Base-by-base conservation (phyloP, 108 stramenopile species). In the Conticribra weissflogii region DNA sequence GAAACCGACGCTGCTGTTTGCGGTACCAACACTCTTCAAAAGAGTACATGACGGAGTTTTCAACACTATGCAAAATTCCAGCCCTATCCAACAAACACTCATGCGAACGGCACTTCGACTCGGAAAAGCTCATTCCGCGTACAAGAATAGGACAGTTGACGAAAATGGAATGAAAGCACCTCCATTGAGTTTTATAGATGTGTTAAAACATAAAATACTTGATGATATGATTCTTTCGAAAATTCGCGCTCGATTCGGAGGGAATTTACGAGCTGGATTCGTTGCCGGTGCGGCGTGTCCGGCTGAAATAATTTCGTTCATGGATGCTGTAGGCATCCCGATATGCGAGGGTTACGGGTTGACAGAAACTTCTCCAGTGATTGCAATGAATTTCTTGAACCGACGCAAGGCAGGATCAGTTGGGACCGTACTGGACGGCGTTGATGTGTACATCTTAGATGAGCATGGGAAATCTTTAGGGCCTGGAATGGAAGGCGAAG, bases 11-110 rank as follows among this genome's bases (percentile, higher is more conserved):
- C 29, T 88, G 12, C 69, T 98, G 3, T 96, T 91, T 80, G 81
- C 95, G 3, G 98, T 98, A 0, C 98, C 98, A 22, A 92, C 96
- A 22, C 82, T 98, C 14, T 97, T 94, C 90, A 98, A 98, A 60
- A 74, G 82, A 18, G 92, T 98, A 16, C 96, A 94, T 68, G 98
- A 97, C 60, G 96, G 96, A 48, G 92, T 97, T 2, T 83, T 92
- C 72, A 95, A 94, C 59, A 77, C 85, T 52, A 87, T 96, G 71
- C 77, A 89, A 24, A 75, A 84, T 8, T 63, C 85, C 36, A 84
- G 76, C 54, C 87, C 88, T 1, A 27, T 90, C 3, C 79, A 86
- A 33, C 81, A 83, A 54, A 59, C 44, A 2, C 63, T 98, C 21
- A 90, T 97, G 91, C 49, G 78, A 59, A 65, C 62, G 28, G 93